Percentiles rank a stretch among this genome's conserved stretches.
phyloP scores from a whole-genome alignment of 2,329 filamentous ascomycete genomes.

The Diplodia sapinea region DNA sequence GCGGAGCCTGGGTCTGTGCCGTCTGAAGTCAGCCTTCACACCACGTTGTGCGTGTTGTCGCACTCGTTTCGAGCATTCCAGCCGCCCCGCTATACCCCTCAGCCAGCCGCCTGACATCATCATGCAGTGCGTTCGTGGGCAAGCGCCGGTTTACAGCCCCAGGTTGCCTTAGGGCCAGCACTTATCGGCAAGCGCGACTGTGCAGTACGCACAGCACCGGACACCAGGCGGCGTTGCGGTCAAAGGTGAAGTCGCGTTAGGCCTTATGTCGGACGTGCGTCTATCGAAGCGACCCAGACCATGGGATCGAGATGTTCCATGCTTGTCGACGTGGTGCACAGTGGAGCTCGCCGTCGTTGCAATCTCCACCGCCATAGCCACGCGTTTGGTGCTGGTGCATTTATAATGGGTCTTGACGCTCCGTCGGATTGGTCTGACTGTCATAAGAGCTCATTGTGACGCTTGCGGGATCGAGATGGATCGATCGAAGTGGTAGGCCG shows the following conservation, averaged over 20 bases:
- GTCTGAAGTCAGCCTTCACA: slow-evolving; percentile 27
- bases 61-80: slow-evolving; percentile 12
- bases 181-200: slow-evolving; percentile 29
- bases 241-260: slow-evolving; percentile 23
- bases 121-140: slow-evolving; percentile 10
- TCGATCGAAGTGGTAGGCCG: slow-evolving; percentile 26
- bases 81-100: slow-evolving; percentile 21
- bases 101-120: slow-evolving; percentile 25
- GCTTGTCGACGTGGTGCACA: neutral
- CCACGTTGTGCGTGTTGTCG: slow-evolving; percentile 16
- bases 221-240: slow-evolving; percentile 14
- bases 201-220: slow-evolving; percentile 9
- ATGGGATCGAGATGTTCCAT: slow-evolving; percentile 19
- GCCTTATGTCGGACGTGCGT: slow-evolving; percentile 22
- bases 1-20: slow-evolving; percentile 1
- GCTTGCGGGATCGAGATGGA: slow-evolving; percentile 10
- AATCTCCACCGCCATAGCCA: slow-evolving; percentile 5
- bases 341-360: neutral
- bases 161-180: slow-evolving; percentile 26
- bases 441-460: slow-evolving; percentile 3
- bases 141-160: slow-evolving; percentile 29
- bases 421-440: neutral
- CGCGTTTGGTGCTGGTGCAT: neutral
- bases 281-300: slow-evolving; percentile 14
- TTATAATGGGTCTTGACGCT: slow-evolving; percentile 18